phyloP scores from a whole-genome alignment of 176 grass and related monocot genomes.

The Themeda triandra region DNA sequence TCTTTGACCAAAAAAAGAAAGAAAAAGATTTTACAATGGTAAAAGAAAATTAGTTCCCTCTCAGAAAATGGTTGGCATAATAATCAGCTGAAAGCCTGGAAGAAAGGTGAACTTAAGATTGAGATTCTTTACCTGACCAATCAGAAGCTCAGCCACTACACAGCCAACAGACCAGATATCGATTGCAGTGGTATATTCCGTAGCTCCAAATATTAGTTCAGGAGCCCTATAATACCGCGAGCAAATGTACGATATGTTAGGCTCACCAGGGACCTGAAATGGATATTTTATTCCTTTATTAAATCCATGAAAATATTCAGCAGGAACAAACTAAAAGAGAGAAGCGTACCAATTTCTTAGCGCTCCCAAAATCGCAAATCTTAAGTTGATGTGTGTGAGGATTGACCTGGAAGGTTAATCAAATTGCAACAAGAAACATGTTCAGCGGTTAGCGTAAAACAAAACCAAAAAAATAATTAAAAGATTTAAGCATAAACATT shows the following conservation, averaged over 20 bases:
- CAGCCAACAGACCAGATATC: constrained; percentile 99
- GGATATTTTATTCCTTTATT: constrained; percentile 6
- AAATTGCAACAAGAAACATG: constrained; percentile 9
- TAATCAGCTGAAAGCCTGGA: constrained; percentile 11
- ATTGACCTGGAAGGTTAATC: constrained; percentile 66
- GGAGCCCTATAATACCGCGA: constrained; percentile 97
- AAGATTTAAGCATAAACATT: background rate
- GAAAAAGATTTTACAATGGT: background rate
- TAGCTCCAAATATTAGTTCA: constrained; percentile 97
- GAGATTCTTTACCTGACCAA: constrained; percentile 65
- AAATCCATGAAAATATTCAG: constrained; percentile 32
- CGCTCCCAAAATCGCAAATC: constrained; percentile 94
- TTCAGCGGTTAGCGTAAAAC: background rate
- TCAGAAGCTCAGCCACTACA: constrained; percentile 86
- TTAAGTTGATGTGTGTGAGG: constrained; percentile 90
- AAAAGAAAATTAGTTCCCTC: background rate
- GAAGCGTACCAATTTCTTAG: constrained; percentile 82
- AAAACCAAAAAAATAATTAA: background rate
- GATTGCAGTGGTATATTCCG: constrained; percentile 85
- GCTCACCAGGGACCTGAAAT: constrained; percentile 87
- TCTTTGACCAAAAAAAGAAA: background rate
- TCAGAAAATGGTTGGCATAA: background rate
- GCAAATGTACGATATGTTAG: constrained; percentile 99
- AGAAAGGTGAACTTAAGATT: background rate
- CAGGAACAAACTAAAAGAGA: background rate